Evolutionary conservation across 768 basidiomycete genomes (phyloP).

Genomic region (Pulveroboletus sp.): DNA sequence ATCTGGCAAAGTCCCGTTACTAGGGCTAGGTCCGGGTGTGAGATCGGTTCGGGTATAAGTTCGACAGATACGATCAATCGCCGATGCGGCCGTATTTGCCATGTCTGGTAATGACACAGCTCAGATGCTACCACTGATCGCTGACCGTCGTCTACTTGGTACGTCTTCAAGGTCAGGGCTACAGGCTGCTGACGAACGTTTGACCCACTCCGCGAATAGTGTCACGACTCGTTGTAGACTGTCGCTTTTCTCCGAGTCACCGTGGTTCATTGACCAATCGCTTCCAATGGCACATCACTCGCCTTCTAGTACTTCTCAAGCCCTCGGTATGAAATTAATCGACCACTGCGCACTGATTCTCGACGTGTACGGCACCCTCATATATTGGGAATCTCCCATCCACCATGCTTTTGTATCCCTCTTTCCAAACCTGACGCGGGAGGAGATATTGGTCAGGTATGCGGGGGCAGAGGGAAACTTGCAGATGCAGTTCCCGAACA

Average conservation of each 20-base stretch:
- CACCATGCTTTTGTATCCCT: slow-evolving; percentile 42
- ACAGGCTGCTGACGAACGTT: not conserved
- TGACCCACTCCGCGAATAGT: slow-evolving; percentile 1
- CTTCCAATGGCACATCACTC: slow-evolving; percentile 19
- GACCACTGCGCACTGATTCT: slow-evolving; percentile 50
- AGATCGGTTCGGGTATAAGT: not conserved
- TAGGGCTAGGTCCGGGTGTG: not conserved
- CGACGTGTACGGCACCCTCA: slow-evolving; percentile 76
- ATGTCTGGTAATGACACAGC: not conserved
- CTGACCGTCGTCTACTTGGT: not conserved
- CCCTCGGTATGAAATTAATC: slow-evolving; percentile 12
- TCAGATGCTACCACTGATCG: not conserved
- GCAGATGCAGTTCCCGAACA: slow-evolving; percentile 53
- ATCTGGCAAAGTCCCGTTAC: not conserved
- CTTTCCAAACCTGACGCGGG: slow-evolving; percentile 16
- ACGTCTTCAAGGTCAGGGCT: no score
- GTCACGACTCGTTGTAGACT: slow-evolving; percentile 7
- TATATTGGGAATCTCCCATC: slow-evolving; percentile 76
- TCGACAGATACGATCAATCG: slow-evolving; percentile 4
- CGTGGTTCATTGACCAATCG: not conserved
- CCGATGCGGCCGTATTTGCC: not conserved
- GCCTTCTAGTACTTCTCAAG: slow-evolving; percentile 1
- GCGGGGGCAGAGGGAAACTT: slow-evolving; percentile 52
- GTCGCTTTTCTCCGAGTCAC: not conserved
- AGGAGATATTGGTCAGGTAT: slow-evolving; percentile 52